Percentiles rank a stretch among this genome's conserved stretches.
phyloP scores from a whole-genome alignment of 2,329 filamentous ascomycete species.

The Aspergillus flavus region DNA sequence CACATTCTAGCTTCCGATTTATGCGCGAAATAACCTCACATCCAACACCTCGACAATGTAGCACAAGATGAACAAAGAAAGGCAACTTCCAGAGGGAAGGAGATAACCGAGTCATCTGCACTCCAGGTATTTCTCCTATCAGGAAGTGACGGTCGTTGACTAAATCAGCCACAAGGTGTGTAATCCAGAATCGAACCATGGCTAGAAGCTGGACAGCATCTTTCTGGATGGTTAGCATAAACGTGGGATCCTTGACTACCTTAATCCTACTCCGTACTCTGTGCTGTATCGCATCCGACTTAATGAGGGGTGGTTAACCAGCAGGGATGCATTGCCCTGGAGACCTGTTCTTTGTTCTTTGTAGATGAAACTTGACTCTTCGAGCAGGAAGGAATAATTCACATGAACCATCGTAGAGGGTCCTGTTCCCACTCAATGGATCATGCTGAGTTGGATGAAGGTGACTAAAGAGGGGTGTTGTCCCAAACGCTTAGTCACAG shows the following conservation, averaged over 20 bases:
- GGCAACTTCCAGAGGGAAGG: too few species aligned
- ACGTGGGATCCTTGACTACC: slow-evolving; percentile 3
- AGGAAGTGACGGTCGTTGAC: background rate
- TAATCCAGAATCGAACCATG: background rate
- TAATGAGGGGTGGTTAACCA: background rate
- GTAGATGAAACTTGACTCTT: background rate
- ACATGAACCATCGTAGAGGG: background rate
- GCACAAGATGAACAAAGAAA: background rate
- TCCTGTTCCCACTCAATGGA: background rate
- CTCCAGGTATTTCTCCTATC: background rate
- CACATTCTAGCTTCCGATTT: background rate
- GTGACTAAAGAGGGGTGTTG: background rate
- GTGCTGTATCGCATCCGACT: background rate
- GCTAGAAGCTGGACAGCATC: background rate
- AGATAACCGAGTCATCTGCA: background rate
- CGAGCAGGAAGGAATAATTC: background rate
- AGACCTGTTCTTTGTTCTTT: background rate
- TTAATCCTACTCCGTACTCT: background rate
- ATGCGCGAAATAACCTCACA: background rate
- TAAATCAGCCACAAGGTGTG: background rate
- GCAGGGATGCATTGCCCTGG: background rate
- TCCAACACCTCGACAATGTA: background rate
- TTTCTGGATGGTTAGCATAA: background rate
- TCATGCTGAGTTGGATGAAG: background rate
- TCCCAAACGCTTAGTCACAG: background rate